These are phyloP conservation scores for Zoysia japonica DNA, from an alignment of 176 grass and related monocot genomes.

Conservation along the genomic window DNA sequence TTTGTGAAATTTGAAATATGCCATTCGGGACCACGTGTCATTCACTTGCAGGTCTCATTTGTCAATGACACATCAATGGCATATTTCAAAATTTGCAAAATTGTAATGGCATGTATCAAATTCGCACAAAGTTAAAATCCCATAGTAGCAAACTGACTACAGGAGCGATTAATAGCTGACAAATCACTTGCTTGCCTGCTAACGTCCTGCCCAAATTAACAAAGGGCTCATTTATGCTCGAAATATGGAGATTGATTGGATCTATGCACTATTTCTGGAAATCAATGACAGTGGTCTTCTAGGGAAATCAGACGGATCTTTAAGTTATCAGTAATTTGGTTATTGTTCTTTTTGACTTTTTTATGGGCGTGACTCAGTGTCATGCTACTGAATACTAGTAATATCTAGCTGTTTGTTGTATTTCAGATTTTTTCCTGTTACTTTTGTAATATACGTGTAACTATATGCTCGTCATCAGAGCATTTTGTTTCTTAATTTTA, in stretches of 20 bases:
- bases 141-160: background rate
- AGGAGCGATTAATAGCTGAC: background rate
- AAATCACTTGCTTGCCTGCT: background rate
- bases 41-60: no score
- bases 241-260: slow-evolving; percentile 31
- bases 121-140: background rate
- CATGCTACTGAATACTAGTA: background rate
- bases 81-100: no score
- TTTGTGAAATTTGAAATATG: no score
- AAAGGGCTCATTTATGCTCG: background rate
- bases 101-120: no score
- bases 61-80: no score
- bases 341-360: background rate
- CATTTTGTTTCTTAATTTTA: background rate
- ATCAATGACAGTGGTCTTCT: background rate
- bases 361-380: background rate
- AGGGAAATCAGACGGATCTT: background rate
- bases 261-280: slow-evolving; percentile 12
- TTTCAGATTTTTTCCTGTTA: background rate
- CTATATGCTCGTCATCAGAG: background rate
- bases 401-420: background rate
- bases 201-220: background rate
- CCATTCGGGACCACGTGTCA: no score
- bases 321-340: background rate
- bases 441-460: background rate